These are phyloP conservation scores for Cryomyces minteri DNA, from an alignment of 495 filamentous ascomycete genomes.

Conservation along the genomic window DNA sequence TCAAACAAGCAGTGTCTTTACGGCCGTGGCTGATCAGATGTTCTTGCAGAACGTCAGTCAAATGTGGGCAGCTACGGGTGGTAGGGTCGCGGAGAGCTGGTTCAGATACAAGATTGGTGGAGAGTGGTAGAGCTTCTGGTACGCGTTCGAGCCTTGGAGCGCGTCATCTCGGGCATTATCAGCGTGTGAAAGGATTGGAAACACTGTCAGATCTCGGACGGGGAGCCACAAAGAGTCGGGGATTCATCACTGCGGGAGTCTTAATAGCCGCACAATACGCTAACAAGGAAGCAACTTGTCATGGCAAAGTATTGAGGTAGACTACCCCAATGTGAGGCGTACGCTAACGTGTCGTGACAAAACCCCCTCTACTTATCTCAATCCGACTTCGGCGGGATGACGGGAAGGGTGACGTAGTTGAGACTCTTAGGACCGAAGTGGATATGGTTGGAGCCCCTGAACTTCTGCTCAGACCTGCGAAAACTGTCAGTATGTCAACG, in stretches of 20 bases:
- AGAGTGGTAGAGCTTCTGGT: slow-evolving; percentile 21
- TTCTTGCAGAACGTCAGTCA: slow-evolving; percentile 17
- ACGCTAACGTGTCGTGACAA: too few species aligned
- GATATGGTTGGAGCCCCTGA: slow-evolving; percentile 5
- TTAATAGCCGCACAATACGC: too few species aligned
- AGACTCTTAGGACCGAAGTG: slow-evolving; percentile 2
- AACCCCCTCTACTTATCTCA: neutral
- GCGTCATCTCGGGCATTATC: too few species aligned
- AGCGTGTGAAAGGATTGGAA: too few species aligned
- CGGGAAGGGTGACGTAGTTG: slow-evolving; percentile 7
- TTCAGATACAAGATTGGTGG: slow-evolving; percentile 32
- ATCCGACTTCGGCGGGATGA: slow-evolving; percentile 1
- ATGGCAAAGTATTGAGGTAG: too few species aligned
- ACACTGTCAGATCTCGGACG: too few species aligned
- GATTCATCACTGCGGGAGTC: too few species aligned
- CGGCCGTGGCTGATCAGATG: neutral
- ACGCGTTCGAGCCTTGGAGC: too few species aligned
- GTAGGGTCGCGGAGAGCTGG: slow-evolving; percentile 23
- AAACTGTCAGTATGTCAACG: neutral
- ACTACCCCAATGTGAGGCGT: too few species aligned
- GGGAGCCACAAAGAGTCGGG: too few species aligned
- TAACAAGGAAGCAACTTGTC: too few species aligned
- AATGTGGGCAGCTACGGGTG: slow-evolving; percentile 26
- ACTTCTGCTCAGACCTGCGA: slow-evolving; percentile 14
- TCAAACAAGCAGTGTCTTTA: neutral